A percentile compares a stretch with the other conserved stretches of the same genome.
Conservation (phyloP, 495 filamentous ascomycete genomes). For the Xylaria palmicola region DNA sequence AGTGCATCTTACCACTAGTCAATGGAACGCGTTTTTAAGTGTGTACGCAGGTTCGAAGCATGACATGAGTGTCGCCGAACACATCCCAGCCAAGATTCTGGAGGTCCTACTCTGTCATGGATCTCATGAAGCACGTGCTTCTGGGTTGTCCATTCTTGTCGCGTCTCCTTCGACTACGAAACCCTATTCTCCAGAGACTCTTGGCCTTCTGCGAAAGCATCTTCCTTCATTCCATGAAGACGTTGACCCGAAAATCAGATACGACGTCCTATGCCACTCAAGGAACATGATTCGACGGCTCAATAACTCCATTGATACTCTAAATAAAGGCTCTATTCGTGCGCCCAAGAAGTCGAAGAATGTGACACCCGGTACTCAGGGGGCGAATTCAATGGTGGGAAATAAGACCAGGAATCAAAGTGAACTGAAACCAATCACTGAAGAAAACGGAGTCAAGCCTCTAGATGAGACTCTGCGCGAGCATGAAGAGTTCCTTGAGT, state of each 20-base stretch:
- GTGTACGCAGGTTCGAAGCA: constrained; percentile 18
- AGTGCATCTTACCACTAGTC: constrained; percentile 23
- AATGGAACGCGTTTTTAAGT: background rate
- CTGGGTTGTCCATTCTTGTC: constrained; percentile 72
- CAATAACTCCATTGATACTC: constrained; percentile 42
- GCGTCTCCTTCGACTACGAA: constrained; percentile 67
- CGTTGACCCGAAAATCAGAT: constrained; percentile 77
- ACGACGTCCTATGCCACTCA: constrained; percentile 67
- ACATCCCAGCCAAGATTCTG: constrained; percentile 32
- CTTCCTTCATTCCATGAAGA: constrained; percentile 73
- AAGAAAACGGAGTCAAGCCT: background rate
- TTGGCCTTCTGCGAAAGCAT: constrained; percentile 58
- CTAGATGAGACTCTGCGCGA: constrained; percentile 26
- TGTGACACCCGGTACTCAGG: background rate
- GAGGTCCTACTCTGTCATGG: constrained; percentile 60
- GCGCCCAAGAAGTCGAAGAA: constrained; percentile 20
- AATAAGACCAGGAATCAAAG: constrained; percentile 20
- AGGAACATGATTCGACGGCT: constrained; percentile 68
- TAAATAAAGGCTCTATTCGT: constrained; percentile 20
- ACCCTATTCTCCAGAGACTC: constrained; percentile 59
- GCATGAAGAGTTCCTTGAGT: constrained; percentile 61
- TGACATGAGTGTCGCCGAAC: constrained; percentile 1
- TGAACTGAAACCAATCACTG: background rate
- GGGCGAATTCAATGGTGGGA: background rate
- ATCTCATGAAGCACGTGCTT: constrained; percentile 62